Base-by-base conservation (phyloP, 164 flowering plant genomes). In the Cinnamomum chago region DNA sequence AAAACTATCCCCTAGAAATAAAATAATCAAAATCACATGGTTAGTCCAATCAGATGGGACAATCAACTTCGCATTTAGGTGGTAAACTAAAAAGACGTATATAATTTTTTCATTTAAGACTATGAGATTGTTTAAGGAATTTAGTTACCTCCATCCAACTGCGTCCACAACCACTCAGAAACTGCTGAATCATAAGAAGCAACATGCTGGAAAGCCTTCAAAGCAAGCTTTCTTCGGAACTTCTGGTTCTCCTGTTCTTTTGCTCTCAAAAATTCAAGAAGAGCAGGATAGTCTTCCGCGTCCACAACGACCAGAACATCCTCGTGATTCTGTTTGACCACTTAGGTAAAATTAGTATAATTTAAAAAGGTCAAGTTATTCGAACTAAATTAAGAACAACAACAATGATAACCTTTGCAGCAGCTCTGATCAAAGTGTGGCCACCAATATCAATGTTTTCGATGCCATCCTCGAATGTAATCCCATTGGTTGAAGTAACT, bases 361-460 rank as follows among this genome's bases (percentile, higher is more conserved):
- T 97, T 17, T 20, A 55, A 55, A 55, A 55, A 14, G n/a, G 60
- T 55, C 60, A 15, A 55, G n/a, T 17, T 17, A 18, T 1, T 55
- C n/a, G 5, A 55, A 55, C 2, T 55, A 20, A 55, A 55, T 15
- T 20, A 55, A 15, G n/a, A 55, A 40, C 47, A 40, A 40, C 47
- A 40, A 40, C 47, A 40, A 40, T 40, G 47, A 40, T 40, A 40
- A 55, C 60, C 98, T 96, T 96, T 73, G 98, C 99, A 73, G 99
- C 98, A 76, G 98, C 99, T 90, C 99, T 89, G 58, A 96, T 96
- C 99, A 94, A 92, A 74, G 98, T 85, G 78, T 97, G 99, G 55
- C 99, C 99, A 82, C 99, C 99, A 82, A 96, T 96, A 80, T 96
- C 98, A 80, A 94, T 91, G 79, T 96, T 96, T 82, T 96, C 98